Evolutionary conservation across 768 basidiomycete genomes (phyloP), one percentile per base, ranked within the genome.

Genomic region (Ramaria sp.): DNA sequence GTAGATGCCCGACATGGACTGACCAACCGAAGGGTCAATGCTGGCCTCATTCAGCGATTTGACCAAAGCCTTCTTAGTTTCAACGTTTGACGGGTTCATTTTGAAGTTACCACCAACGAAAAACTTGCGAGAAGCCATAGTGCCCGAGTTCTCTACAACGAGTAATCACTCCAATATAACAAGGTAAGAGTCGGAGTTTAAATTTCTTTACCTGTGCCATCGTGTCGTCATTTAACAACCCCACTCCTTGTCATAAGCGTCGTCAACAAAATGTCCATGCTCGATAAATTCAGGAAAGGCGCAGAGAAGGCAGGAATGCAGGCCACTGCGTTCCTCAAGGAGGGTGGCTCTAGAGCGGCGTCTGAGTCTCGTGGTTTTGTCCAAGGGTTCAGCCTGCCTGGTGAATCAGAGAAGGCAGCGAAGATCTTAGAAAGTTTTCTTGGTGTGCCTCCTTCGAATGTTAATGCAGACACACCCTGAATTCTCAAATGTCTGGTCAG

Each of bases 91-190:
- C 30, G 88, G 88, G 76, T 97, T 95, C 85, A 98, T 86, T 78
- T 97, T 99, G 82, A 95, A 97, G 80, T 98, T 97, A 31, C 93
- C 91, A 61, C 95, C 95, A 64, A 90, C 92, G 68, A 96, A 94
- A 75, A 94, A 95, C 70, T 82, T 75, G 67, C 91, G 90, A 49
- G 46, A 27, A 60, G 84, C 59, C 88, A 88, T 87, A 53, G 61
- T 68, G 63, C 46, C 15, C 41, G 41, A 41, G n/a, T 41, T 10
- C n/a, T 46, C 1, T 11, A 46, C n/a, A 27, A 11, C 45, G 19
- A n/a, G 24, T 42, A 19, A 19, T 22, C 30, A 20, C 45, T 24
- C 24, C 17, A 22, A 11, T 41, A 17, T 34, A 13, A 38, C n/a
- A 7, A 37, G 34, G 17, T 27, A 24, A 13, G 27, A 7, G 46